A percentile compares a stretch with the other conserved stretches of the same genome.
phyloP scores from a whole-genome alignment of 345 rosid genomes.

The Isatis tinctoria region DNA sequence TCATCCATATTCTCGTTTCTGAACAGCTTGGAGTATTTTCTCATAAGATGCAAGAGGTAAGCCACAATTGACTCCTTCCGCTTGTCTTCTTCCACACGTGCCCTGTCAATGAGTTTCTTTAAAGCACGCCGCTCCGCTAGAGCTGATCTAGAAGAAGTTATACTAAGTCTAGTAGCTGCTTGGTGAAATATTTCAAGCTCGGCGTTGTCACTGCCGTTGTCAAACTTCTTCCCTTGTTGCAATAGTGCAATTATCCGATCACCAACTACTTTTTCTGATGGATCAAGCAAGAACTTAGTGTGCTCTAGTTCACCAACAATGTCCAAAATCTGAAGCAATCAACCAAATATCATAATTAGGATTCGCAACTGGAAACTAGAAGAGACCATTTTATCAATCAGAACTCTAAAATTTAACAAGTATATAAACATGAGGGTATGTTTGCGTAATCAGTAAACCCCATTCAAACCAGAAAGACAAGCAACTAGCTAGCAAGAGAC shows the following conservation, averaged over 20 bases:
- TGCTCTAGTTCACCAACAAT: constrained; percentile 66
- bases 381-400: background rate
- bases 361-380: background rate
- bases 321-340: constrained; percentile 67
- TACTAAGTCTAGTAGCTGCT: constrained; percentile 72
- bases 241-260: constrained; percentile 75
- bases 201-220: constrained; percentile 49
- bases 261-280: constrained; percentile 88
- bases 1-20: constrained; percentile 81
- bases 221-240: constrained; percentile 84
- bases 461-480: background rate
- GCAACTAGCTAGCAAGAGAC: background rate
- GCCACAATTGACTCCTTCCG: constrained; percentile 95
- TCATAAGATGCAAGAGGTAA: constrained; percentile 85
- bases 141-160: constrained; percentile 87
- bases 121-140: constrained; percentile 87
- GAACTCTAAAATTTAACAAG: background rate
- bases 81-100: constrained; percentile 94
- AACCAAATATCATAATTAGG: constrained; percentile 23
- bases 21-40: constrained; percentile 91
- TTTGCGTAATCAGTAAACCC: background rate
- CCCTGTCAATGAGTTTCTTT: constrained; percentile 89
- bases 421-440: background rate
- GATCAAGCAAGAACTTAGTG: constrained; percentile 58
- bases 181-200: constrained; percentile 90